phyloP scores from a whole-genome alignment of 139 green algal genomes.

The Yamagishiella unicocca region DNA sequence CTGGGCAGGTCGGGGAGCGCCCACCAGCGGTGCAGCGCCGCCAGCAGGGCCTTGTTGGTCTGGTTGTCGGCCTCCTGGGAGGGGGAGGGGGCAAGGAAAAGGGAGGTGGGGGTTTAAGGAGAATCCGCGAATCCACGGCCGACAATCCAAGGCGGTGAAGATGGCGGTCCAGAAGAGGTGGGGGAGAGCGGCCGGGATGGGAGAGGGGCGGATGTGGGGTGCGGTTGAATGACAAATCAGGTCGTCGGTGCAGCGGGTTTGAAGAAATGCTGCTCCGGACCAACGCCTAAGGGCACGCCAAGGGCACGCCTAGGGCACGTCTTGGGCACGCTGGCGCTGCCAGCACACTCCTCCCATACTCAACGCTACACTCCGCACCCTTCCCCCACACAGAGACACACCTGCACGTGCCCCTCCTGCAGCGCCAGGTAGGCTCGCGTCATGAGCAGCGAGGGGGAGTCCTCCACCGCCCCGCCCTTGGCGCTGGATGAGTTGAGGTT shows the following conservation, averaged over 20 bases:
- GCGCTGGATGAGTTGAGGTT: constrained; percentile 67
- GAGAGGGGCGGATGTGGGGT: not conserved
- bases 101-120: not conserved
- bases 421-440: constrained; percentile 83
- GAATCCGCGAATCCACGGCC: too few relatives aligned
- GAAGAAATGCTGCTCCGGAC: too few relatives aligned
- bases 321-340: too few relatives aligned
- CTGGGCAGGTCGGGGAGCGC: constrained; percentile 84
- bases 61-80: constrained; percentile 25
- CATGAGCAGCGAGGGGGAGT: constrained; percentile 77
- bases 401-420: constrained; percentile 73
- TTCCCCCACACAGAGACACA: too few relatives aligned
- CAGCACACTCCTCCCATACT: too few relatives aligned
- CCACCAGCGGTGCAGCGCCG: constrained; percentile 87
- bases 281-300: too few relatives aligned
- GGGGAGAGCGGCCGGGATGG: not conserved
- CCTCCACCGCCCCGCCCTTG: constrained; percentile 74
- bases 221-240: too few relatives aligned
- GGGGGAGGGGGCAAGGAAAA: not conserved
- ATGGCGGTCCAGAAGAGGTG: too few relatives aligned
- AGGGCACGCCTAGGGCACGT: too few relatives aligned
- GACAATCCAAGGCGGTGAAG: too few relatives aligned
- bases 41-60: constrained; percentile 68
- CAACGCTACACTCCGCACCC: too few relatives aligned
- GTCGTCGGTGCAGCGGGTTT: too few relatives aligned